Evolutionary conservation across 1,284 basidiomycete species (phyloP), one percentile per base, ranked within the genome.

Genomic region (Chalciporus sp.): DNA sequence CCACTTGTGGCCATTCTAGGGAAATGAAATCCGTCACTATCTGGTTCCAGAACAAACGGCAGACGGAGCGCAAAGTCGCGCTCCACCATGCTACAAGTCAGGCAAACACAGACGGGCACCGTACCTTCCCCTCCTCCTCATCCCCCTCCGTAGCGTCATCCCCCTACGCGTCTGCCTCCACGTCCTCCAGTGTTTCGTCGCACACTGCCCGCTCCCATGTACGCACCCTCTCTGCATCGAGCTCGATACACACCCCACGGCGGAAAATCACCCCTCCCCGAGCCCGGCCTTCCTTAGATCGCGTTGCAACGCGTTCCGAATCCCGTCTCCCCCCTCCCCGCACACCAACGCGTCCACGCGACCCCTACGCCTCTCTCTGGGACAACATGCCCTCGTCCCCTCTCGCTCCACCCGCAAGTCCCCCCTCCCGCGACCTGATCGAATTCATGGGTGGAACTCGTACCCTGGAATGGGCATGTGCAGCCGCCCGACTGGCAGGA

Each of bases 21-120:
- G 87, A 90, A 70, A 77, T 82, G 33, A 88, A 88, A 61, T 86
- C 86, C 1, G 87, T 90, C 20, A 90, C 86, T 4, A 86, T 90
- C 47, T 90, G 88, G 88, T 89, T 90, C 73, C 88, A 90, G 68
- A 90, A 90, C 69, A 89, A 88, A 70, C 84, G 88, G 10, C 88
- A 90, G 67, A 86, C 81, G 40, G 86, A 88, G 62, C 84, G 87
- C 56, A 83, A 82, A 62, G 76, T 79, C 41, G 77, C 81, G n/a
- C 72, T 82, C 55, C 73, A 77, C 61, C 75, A 73, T 53, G 66
- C 73, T 29, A 70, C 69, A 4, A 70, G 63, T 53, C 65, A 58
- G 27, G 46, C 54, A 29, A 42, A 58, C 31, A 23, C 49, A 45
- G 54, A 59, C 37, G n/a, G 20, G n/a, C 54, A 62, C 28, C 59